Percentiles rank a stretch among this genome's conserved stretches.
These are phyloP conservation scores for Mallotus japonicus DNA, from an alignment of 441 rosid genomes.

Conservation along the genomic window DNA sequence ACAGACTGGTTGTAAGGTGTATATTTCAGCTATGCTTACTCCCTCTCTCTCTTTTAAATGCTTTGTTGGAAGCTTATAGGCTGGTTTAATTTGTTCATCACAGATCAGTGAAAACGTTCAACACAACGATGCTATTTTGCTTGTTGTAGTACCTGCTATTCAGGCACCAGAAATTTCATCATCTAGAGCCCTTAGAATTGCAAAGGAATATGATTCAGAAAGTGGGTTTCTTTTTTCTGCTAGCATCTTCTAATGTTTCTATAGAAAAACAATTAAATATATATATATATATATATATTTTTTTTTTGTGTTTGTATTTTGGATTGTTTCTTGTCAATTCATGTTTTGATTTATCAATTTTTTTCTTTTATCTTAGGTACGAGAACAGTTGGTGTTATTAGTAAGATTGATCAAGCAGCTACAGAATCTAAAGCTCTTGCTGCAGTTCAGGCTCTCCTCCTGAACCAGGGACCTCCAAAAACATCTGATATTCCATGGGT, in stretches of 20 bases:
- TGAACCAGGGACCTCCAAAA: slow-evolving; percentile 86
- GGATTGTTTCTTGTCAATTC: background rate
- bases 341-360: background rate
- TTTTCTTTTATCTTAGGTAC: slow-evolving; percentile 48
- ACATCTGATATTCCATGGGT: slow-evolving; percentile 93
- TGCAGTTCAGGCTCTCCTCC: slow-evolving; percentile 86
- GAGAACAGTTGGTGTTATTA: slow-evolving; percentile 84
- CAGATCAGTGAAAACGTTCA: slow-evolving; percentile 75
- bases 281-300: too few relatives aligned
- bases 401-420: slow-evolving; percentile 93
- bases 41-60: background rate
- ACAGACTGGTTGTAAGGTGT: background rate
- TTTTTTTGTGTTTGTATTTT: background rate
- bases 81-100: slow-evolving; percentile 24
- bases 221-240: slow-evolving; percentile 44
- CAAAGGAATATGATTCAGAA: slow-evolving; percentile 82
- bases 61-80: slow-evolving; percentile 18
- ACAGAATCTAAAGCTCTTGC: slow-evolving; percentile 81
- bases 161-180: slow-evolving; percentile 89
- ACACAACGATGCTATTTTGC: slow-evolving; percentile 83
- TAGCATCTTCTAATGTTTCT: slow-evolving; percentile 4
- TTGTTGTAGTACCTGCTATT: slow-evolving; percentile 79
- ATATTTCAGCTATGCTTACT: slow-evolving; percentile 19
- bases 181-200: slow-evolving; percentile 76
- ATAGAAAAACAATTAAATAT: background rate